Evolutionary conservation across 2,329 filamentous ascomycete genomes (phyloP), one percentile per base, ranked within the genome.

Genomic region (Colletotrichum agaves): DNA sequence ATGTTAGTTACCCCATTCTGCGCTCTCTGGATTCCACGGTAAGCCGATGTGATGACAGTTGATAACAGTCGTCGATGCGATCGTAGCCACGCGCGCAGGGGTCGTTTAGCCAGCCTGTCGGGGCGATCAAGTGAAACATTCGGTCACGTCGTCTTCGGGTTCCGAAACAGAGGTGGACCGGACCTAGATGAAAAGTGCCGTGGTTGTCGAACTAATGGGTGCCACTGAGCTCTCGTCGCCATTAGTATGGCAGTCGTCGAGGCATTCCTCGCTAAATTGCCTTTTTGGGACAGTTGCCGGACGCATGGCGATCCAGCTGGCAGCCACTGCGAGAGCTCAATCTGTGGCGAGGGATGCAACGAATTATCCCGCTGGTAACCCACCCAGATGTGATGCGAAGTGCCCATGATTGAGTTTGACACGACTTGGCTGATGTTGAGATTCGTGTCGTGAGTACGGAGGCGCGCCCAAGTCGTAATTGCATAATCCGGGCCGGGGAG

Each of bases 111-210:
- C 50, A 53, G 4, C 50, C 50, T 11, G 11, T 35, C 4, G 50
- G 33, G 5, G 50, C 50, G 33, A 53, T 53, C n/a, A 53, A 8
- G 19, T 53, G 50, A 19, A 19, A 53, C 15, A 15, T 17, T 39
- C 7, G 50, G 50, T 0, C 33, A 11, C 15, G 15, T 31, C 19
- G 17, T 53, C 50, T 2, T 53, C 33, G 13, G 50, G 50, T 21
- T 53, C 50, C 33, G 50, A 37, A 21, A 53, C 50, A 37, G 50
- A 53, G 50, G 50, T 53, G 50, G 50, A 39, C 15, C 50, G 50
- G 50, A 39, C 15, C 50, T 17, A 0, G 50, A 37, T 13, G 35
- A 4, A 13, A 3, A 37, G 2, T 37, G 2, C 35, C 35, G 10
- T 37, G 10, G 10, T 13, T 37, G 10, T 12, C 19, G 33, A 19